These are phyloP conservation scores for Boletus sp. DNA, from an alignment of 768 basidiomycete genomes.

Conservation along the genomic window DNA sequence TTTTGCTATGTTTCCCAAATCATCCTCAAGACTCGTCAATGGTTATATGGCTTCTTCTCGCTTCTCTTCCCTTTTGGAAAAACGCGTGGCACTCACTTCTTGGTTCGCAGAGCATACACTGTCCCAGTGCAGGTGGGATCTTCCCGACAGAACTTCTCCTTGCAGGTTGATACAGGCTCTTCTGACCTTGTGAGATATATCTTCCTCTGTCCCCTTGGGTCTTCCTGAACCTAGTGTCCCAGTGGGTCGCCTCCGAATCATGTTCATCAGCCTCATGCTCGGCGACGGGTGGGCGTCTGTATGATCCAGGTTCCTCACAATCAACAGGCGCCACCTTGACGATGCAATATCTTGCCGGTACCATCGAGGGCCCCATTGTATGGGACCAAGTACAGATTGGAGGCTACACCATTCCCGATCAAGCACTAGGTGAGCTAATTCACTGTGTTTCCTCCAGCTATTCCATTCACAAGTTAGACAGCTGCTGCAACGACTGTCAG, in stretches of 20 bases:
- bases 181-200: constrained; percentile 62
- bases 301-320: constrained; percentile 50
- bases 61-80: neutral
- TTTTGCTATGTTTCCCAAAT: neutral
- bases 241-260: constrained; percentile 75
- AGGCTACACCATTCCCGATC: constrained; percentile 57
- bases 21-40: neutral
- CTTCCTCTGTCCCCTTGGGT: neutral
- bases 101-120: constrained; percentile 55
- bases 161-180: constrained; percentile 81
- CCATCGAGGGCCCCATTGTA: constrained; percentile 58
- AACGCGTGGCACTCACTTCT: neutral
- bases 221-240: neutral
- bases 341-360: constrained; percentile 60
- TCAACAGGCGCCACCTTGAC: constrained; percentile 42
- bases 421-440: constrained; percentile 61
- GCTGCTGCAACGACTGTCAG: constrained; percentile 56
- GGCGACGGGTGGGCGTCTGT: constrained; percentile 44
- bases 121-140: constrained; percentile 55
- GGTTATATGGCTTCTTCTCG: neutral
- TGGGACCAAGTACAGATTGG: constrained; percentile 68
- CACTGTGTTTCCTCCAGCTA: neutral
- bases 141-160: constrained; percentile 46
- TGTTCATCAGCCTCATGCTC: constrained; percentile 57
- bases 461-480: constrained; percentile 23